phyloP scores from a whole-genome alignment of 768 basidiomycete species.

The Galerina marginata region DNA sequence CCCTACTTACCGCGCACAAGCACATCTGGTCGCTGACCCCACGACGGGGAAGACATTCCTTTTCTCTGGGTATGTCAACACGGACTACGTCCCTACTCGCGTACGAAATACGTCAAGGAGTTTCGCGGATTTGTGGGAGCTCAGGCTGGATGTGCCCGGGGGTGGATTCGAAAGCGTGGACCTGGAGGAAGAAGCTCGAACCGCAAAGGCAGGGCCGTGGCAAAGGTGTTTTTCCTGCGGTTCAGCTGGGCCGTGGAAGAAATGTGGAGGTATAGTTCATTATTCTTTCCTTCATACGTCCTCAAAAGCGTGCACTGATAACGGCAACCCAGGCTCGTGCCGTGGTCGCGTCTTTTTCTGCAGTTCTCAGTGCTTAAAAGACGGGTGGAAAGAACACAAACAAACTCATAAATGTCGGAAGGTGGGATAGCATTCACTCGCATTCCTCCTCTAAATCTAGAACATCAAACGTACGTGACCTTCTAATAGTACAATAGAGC shows the following conservation, averaged over 20 bases:
- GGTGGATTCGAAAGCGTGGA: constrained; percentile 41
- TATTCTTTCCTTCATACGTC: neutral
- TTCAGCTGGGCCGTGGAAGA: constrained; percentile 39
- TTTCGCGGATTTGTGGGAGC: constrained; percentile 44
- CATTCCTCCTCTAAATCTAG: neutral
- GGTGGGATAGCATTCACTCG: neutral
- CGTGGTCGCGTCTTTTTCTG: constrained; percentile 32
- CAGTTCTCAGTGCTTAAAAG: constrained; percentile 27
- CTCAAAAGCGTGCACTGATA: neutral
- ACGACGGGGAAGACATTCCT: constrained; percentile 41
- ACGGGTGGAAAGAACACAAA: constrained; percentile 34
- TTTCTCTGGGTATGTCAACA: constrained; percentile 47
- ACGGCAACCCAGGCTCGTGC: constrained; percentile 11
- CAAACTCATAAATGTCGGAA: constrained; percentile 24
- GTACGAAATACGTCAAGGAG: constrained; percentile 29
- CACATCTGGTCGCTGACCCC: constrained; percentile 38
- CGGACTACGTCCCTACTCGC: constrained; percentile 36
- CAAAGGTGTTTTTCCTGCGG: constrained; percentile 45
- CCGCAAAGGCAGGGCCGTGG: constrained; percentile 42
- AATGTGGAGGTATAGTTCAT: constrained; percentile 33
- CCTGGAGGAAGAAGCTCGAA: constrained; percentile 40
- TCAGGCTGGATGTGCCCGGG: constrained; percentile 39
- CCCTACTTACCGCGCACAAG: constrained; percentile 44
- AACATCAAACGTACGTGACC: too few relatives aligned
- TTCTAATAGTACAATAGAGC: too few relatives aligned